A percentile compares a stretch with the other conserved stretches of the same genome.
These are phyloP conservation scores for Septoria linicola DNA, from an alignment of 2,329 filamentous ascomycete species.

Conservation along the genomic window DNA sequence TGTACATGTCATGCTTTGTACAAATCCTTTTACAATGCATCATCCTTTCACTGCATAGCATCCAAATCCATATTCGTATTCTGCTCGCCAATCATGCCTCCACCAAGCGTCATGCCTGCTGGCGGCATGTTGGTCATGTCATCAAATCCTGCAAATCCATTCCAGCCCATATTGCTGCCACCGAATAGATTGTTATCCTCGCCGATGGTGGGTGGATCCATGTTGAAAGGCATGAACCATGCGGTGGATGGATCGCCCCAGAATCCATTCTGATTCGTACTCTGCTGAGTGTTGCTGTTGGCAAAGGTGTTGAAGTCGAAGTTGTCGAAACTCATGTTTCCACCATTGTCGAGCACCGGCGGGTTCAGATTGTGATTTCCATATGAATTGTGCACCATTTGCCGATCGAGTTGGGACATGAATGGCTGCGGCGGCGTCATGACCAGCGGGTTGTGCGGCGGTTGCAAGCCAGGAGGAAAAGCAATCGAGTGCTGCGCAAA, in stretches of 20 bases:
- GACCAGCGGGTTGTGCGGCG: constrained; percentile 34
- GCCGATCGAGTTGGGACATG: constrained; percentile 69
- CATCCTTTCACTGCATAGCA: neutral
- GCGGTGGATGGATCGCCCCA: constrained; percentile 56
- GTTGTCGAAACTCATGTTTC: constrained; percentile 24
- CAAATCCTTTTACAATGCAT: too few species aligned
- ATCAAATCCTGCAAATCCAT: constrained; percentile 31
- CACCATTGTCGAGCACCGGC: constrained; percentile 17
- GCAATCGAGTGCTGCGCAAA: constrained; percentile 51
- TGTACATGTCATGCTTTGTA: too few species aligned
- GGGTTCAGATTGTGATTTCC: constrained; percentile 34
- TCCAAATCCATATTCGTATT: constrained; percentile 8
- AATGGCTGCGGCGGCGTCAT: constrained; percentile 42
- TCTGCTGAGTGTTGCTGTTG: constrained; percentile 11
- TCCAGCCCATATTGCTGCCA: constrained; percentile 36
- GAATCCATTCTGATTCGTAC: constrained; percentile 25
- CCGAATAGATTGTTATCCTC: constrained; percentile 40
- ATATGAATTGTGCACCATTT: constrained; percentile 74
- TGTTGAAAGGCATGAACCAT: constrained; percentile 93
- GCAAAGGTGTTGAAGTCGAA: constrained; percentile 33
- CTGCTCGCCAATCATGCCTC: constrained; percentile 6
- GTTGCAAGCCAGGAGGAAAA: constrained; percentile 34
- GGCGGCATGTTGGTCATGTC: constrained; percentile 26
- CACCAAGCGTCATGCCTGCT: constrained; percentile 26
- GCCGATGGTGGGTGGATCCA: constrained; percentile 64